Evolutionary conservation across 2,329 filamentous ascomycete species (phyloP), one percentile per base, ranked within the genome.

Genomic region (Neocatenulostroma microsporum): DNA sequence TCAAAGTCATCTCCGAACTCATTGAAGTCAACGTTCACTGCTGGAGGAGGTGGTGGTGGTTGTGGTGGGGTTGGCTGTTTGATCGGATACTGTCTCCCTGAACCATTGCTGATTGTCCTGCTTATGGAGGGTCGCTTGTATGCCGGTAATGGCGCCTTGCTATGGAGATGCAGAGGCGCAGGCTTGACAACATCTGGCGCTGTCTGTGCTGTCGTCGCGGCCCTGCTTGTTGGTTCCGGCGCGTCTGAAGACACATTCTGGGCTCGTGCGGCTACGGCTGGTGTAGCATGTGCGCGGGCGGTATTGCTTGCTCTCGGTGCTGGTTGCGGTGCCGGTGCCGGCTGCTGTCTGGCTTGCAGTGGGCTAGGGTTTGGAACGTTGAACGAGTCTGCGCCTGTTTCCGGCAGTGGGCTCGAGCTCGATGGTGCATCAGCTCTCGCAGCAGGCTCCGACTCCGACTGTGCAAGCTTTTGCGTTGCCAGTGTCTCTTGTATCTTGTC

Each of bases 1-100:
- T 69, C 65, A 33, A 68, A 63, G 23, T 67, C 67, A 37, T 67
- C 61, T 5, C 50, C 66, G 49, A 69, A 69, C 23, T 70, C 67
- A 35, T 69, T 67, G 24, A 46, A n/a, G 33, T 45, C 26, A 15
- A 37, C 29, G 36, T 14, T 14, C 34, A 21, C 21, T 12, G 36
- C 17, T 31, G 36, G 32, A 9, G 24, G 14, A 11, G 34, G 28
- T 19, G 23, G 30, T 18, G 28, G 23, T 12, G 41, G 36, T 6
- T 38, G 30, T 13, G 40, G 21, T 17, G 35, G 27, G 14, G 40
- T 36, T 18, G 36, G 40, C 17, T 42, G 39, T 15, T 34, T 37
- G 8, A 30, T 28, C 3, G 44, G 44, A 25, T 45, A 42, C 18
- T 40, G 39, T 20, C 37, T 21, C 5, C 37, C 41, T 19, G 23